Percentiles rank a stretch among this genome's conserved stretches.
Evolutionary conservation across 2,329 filamentous ascomycete species (phyloP).

Genomic region (Aotearoamyces nothofagi): DNA sequence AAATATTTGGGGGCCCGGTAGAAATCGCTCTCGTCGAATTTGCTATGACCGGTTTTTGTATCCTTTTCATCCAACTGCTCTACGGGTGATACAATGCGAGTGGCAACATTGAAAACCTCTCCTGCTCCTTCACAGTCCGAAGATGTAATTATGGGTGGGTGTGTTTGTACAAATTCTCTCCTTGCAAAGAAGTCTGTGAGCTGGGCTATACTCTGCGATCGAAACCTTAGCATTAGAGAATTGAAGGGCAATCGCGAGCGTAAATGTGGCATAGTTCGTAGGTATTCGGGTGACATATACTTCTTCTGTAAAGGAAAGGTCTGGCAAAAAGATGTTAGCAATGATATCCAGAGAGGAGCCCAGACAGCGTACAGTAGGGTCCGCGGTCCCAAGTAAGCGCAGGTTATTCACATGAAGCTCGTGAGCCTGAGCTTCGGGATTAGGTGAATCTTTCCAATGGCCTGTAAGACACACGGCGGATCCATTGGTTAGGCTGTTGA

Average conservation of each 20-base stretch:
- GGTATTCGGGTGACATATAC: conserved; percentile 78
- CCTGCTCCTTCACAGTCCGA: conserved; percentile 96
- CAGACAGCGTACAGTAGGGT: conserved; percentile 63
- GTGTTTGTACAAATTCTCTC: conserved; percentile 64
- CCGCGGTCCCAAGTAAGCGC: conserved; percentile 58
- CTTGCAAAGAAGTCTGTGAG: conserved; percentile 62
- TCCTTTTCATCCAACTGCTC: too few relatives aligned
- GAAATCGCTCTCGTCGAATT: conserved; percentile 39
- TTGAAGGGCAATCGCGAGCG: conserved; percentile 71
- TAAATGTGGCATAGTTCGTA: conserved; percentile 79
- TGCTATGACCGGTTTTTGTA: conserved; percentile 7
- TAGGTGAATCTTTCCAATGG: conserved; percentile 55
- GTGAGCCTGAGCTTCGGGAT: conserved; percentile 53
- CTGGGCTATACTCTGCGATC: conserved; percentile 63
- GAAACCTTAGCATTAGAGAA: conserved; percentile 63
- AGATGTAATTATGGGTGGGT: conserved; percentile 88
- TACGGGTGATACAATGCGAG: conserved; percentile 13
- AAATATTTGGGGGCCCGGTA: conserved; percentile 85
- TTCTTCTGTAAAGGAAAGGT: conserved; percentile 93
- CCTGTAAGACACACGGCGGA: conserved; percentile 66
- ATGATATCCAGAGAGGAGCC: too few relatives aligned
- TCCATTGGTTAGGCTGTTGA: conserved; percentile 68
- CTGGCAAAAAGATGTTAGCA: conserved; percentile 36
- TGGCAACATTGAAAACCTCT: conserved; percentile 65
- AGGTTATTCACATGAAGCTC: conserved; percentile 66